A percentile compares a stretch with the other conserved stretches of the same genome.
Conservation (phyloP, 106 monocot genomes). For the Dioscorea alata region DNA sequence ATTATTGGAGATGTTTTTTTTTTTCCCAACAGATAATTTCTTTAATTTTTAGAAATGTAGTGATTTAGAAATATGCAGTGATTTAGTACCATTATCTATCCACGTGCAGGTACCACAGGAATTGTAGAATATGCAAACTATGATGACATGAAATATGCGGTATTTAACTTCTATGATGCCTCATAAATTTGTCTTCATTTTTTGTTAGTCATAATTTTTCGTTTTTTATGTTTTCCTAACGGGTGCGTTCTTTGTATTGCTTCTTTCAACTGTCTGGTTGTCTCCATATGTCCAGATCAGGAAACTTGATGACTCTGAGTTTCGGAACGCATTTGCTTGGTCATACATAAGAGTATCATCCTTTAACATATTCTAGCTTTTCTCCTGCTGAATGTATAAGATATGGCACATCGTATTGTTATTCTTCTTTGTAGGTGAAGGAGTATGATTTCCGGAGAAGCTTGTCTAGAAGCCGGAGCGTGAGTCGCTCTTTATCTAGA, state of each 20-base stretch:
- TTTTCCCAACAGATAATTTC: too few relatives aligned
- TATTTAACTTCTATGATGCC: slow-evolving; percentile 7
- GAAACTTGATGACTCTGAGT: slow-evolving; percentile 90
- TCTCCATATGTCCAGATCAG: slow-evolving; percentile 39
- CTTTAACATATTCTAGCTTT: background rate
- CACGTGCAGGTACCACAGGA: slow-evolving; percentile 57
- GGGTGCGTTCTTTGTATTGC: background rate
- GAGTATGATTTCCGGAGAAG: slow-evolving; percentile 53
- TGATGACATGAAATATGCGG: slow-evolving; percentile 98
- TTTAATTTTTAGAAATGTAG: too few relatives aligned
- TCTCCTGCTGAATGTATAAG: background rate
- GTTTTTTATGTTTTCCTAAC: background rate
- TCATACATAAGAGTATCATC: slow-evolving; percentile 54
- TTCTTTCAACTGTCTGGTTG: background rate
- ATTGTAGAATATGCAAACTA: slow-evolving; percentile 86
- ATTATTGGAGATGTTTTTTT: too few relatives aligned
- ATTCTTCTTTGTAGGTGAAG: slow-evolving; percentile 38
- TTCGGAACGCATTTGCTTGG: slow-evolving; percentile 69
- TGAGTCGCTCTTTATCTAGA: slow-evolving; percentile 48
- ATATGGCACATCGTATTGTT: background rate
- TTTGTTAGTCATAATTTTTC: background rate
- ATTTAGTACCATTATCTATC: background rate
- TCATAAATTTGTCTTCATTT: background rate
- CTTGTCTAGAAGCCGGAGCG: slow-evolving; percentile 40
- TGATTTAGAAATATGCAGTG: background rate